A percentile compares a stretch with the other conserved stretches of the same genome.
Conservation (phyloP, 805 yeast species). For the Kazachstania kunashirensis region DNA sequence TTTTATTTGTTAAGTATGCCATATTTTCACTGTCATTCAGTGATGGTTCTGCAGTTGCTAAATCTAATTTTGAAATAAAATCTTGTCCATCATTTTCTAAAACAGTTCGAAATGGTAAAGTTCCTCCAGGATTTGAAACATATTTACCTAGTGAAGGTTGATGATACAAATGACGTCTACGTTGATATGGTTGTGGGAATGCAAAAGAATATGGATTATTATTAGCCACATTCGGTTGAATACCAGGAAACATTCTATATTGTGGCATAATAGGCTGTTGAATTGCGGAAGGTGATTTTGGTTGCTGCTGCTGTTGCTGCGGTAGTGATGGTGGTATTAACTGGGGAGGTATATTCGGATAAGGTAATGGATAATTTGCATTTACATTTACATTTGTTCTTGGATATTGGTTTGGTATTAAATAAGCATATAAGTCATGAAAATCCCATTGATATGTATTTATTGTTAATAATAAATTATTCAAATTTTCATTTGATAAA, state of each 20-base stretch:
- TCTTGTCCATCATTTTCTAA: too few relatives aligned
- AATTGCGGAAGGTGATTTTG: too few relatives aligned
- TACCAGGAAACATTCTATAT: background rate
- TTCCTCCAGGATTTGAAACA: background rate
- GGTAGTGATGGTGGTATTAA: background rate
- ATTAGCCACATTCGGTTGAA: background rate
- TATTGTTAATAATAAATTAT: conserved; percentile 19
- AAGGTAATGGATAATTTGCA: background rate
- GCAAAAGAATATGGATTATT: background rate
- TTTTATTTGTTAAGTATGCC: conserved; percentile 2
- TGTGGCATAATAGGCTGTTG: background rate
- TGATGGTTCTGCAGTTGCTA: too few relatives aligned
- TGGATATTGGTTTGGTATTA: conserved; percentile 12
- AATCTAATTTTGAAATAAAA: too few relatives aligned
- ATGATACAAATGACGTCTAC: conserved; percentile 1
- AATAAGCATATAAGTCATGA: conserved; percentile 22
- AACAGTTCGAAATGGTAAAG: too few relatives aligned
- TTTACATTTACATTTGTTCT: background rate
- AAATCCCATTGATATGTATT: conserved; percentile 28
- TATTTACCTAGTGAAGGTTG: conserved; percentile 1
- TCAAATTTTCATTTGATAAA: conserved; percentile 13
- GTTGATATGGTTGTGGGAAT: conserved; percentile 2
- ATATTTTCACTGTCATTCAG: conserved; percentile 1
- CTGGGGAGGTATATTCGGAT: background rate
- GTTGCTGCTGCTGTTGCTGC: background rate